phyloP scores from a whole-genome alignment of 371 early-diverging fungal species.

The Mortierella sp. region DNA sequence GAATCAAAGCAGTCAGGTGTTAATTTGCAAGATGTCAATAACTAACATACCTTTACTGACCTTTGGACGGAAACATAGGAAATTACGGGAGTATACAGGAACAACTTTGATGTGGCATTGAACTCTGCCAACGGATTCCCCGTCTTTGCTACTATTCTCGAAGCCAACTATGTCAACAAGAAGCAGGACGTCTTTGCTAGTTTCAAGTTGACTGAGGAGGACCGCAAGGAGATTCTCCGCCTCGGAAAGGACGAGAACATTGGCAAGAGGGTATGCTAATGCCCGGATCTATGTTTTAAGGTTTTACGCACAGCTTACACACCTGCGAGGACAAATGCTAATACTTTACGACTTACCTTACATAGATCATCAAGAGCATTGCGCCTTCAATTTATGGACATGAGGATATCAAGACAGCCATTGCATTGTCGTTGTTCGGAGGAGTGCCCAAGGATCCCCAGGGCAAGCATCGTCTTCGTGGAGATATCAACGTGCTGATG shows the following conservation, averaged over 20 bases:
- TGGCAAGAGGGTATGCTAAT: conserved; percentile 73
- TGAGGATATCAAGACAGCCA: conserved; percentile 96
- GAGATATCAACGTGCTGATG: conserved; percentile 99
- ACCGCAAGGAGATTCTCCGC: conserved; percentile 85
- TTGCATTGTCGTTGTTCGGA: conserved; percentile 98
- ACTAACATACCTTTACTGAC: not conserved
- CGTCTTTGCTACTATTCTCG: conserved; percentile 96
- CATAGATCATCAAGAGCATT: conserved; percentile 92
- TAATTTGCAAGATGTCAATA: too few relatives aligned
- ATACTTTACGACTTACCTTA: not conserved
- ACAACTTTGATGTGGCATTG: conserved; percentile 93
- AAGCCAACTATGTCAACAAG: conserved; percentile 94
- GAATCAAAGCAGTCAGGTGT: too few relatives aligned
- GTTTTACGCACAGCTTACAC: not conserved
- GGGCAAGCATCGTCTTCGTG: conserved; percentile 95
- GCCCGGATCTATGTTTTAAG: not conserved
- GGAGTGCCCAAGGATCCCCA: conserved; percentile 96
- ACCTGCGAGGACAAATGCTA: conserved; percentile 22
- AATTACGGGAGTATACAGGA: conserved; percentile 98
- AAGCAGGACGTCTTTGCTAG: conserved; percentile 91
- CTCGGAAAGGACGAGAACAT: conserved; percentile 89
- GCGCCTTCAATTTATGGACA: conserved; percentile 99
- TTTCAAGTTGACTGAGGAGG: conserved; percentile 92
- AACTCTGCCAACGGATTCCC: conserved; percentile 98
- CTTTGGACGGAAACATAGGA: conserved; percentile 64